phyloP scores from a whole-genome alignment of 1,284 basidiomycete species.

The Xerocomus cyaneibrunnescens region DNA sequence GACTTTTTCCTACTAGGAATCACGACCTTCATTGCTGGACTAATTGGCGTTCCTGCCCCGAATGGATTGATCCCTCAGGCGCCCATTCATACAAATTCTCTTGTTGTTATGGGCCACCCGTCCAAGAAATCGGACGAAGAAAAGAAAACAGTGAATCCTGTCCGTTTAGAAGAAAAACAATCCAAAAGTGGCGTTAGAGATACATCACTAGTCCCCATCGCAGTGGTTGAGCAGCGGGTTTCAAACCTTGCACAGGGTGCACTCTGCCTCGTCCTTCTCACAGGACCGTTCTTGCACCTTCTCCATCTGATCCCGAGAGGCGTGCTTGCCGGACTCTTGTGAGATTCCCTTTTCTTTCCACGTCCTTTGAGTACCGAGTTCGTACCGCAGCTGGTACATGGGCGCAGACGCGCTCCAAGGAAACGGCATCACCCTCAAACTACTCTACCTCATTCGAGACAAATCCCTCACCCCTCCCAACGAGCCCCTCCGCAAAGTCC shows the following conservation, averaged over 20 bases:
- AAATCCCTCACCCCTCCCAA: conserved; percentile 55
- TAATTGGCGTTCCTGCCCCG: conserved; percentile 90
- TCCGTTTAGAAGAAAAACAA: conserved; percentile 28
- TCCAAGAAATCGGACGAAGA: conserved; percentile 47
- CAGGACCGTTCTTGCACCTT: conserved; percentile 79
- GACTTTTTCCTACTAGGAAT: conserved; percentile 89
- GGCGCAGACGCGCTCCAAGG: conserved; percentile 78
- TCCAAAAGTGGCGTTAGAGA: conserved; percentile 24
- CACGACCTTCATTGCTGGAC: conserved; percentile 88
- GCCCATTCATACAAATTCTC: conserved; percentile 88
- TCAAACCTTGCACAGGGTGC: conserved; percentile 86
- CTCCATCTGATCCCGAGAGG: conserved; percentile 75
- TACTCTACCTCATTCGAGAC: conserved; percentile 84
- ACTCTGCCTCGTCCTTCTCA: conserved; percentile 78
- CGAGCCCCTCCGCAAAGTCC: conserved; percentile 75
- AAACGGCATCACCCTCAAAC: conserved; percentile 84
- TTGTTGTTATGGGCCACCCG: conserved; percentile 70
- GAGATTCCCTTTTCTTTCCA: conserved; percentile 29
- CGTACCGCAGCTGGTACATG: conserved; percentile 76
- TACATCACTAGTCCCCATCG: conserved; percentile 57
- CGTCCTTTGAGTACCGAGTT: conserved; percentile 6
- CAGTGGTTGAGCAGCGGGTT: conserved; percentile 86
- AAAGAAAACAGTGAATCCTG: conserved; percentile 22
- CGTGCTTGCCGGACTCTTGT: conserved; percentile 77
- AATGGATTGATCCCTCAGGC: conserved; percentile 97